Base-by-base conservation (phyloP, 2,329 filamentous ascomycete genomes). In the Alternaria triticimaculans region DNA sequence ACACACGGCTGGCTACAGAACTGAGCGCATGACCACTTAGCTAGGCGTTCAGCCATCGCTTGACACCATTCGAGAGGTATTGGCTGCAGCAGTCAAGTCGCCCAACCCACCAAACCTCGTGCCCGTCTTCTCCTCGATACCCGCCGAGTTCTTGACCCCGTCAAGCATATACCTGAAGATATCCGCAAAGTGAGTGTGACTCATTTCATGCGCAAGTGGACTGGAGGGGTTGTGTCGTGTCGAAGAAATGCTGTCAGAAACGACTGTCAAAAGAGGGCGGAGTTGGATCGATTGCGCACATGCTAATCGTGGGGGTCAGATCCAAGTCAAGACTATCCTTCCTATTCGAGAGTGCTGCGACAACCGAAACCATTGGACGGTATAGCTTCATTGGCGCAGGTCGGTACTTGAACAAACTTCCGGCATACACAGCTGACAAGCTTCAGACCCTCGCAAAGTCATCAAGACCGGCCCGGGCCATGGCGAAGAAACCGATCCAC, bases 161-260 rank as follows among this genome's bases (percentile, higher is more conserved):
- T 95, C 93, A n/a, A 88, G 92, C 66, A 95, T 96, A 72, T 99
- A 98, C 81, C 87, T 99, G 70, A 98, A 97, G 82, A 87, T 97
- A 71, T 90, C 92, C 37, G 87, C 89, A 66, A 89, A 91, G 85
- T 91, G 82, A 83, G 85, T 78, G 62, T 85, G 71, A 78, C 70
- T 76, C 71, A 77, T 75, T 54, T 14, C 23, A 63, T 25, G 48
- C 25, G 46, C n/a, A 45, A 14, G 49, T 43, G 37, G 48, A 48
- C 30, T 33, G 37, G 51, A 55, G 33, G 21, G 33, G 51, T 51
- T n/a, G 28, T 2, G 18, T 23, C 18, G 2, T n/a, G 37, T 41
- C 4, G 15, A 3, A 41, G 43, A 14, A 37, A 37, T 2, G 15
- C 33, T 37, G 33, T n/a, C 1, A 37, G 15, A 37, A 60, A 11